Conservation (phyloP, 768 basidiomycete genomes). For the Lactarius indigo region DNA sequence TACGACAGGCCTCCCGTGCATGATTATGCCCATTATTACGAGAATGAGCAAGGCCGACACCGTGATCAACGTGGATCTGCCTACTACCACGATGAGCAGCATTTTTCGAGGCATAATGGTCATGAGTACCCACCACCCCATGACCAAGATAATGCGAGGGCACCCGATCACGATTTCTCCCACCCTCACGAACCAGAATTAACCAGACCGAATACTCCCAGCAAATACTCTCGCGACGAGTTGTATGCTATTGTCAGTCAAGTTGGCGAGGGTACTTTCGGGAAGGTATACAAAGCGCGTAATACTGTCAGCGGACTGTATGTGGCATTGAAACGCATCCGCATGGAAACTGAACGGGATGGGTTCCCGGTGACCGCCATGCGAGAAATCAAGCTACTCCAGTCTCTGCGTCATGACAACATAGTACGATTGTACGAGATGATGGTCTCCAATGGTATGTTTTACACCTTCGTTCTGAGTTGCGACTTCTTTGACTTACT, state of each 20-base stretch:
- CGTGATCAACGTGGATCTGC: slow-evolving; percentile 9
- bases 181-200: slow-evolving; percentile 12
- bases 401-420: slow-evolving; percentile 86
- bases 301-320: slow-evolving; percentile 71
- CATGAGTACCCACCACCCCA: slow-evolving; percentile 19
- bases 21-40: slow-evolving; percentile 17
- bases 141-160: slow-evolving; percentile 12
- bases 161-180: slow-evolving; percentile 14
- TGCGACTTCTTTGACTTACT: slow-evolving; percentile 15
- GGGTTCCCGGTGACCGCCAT: slow-evolving; percentile 99
- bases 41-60: slow-evolving; percentile 19
- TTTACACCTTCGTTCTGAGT: not conserved
- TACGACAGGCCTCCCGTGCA: slow-evolving; percentile 9
- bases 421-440: slow-evolving; percentile 91
- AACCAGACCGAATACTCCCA: slow-evolving; percentile 23
- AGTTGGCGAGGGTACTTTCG: slow-evolving; percentile 98
- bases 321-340: slow-evolving; percentile 93
- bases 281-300: slow-evolving; percentile 95
- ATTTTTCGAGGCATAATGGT: slow-evolving; percentile 19
- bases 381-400: slow-evolving; percentile 97
- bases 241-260: slow-evolving; percentile 86
- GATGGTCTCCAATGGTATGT: slow-evolving; percentile 95
- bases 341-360: slow-evolving; percentile 96
- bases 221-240: slow-evolving; percentile 39
- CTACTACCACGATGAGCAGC: slow-evolving; percentile 17